phyloP scores from a whole-genome alignment of 495 filamentous ascomycete genomes.

The Lophium mytilinum region DNA sequence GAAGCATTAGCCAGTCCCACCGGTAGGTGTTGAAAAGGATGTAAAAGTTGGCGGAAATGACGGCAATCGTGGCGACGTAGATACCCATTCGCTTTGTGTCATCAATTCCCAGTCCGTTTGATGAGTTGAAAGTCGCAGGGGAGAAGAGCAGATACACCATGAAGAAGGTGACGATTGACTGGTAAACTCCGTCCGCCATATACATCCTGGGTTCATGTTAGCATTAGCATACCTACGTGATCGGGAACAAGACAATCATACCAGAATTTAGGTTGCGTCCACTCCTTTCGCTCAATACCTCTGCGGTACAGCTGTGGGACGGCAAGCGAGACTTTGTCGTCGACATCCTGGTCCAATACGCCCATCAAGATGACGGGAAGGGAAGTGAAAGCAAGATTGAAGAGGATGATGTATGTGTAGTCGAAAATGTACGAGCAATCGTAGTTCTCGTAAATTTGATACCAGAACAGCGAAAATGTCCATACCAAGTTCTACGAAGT shows the following conservation, averaged over 20 bases:
- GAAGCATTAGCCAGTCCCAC: slow-evolving; percentile 91
- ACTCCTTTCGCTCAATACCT: slow-evolving; percentile 94
- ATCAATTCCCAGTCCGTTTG: slow-evolving; percentile 60
- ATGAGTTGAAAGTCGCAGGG: slow-evolving; percentile 56
- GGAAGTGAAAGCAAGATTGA: slow-evolving; percentile 96
- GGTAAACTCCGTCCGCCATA: slow-evolving; percentile 91
- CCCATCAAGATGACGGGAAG: slow-evolving; percentile 94
- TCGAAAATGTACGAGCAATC: slow-evolving; percentile 96
- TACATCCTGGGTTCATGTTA: slow-evolving; percentile 60
- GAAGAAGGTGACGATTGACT: slow-evolving; percentile 87
- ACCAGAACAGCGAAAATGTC: slow-evolving; percentile 98
- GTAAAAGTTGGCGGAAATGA: slow-evolving; percentile 81
- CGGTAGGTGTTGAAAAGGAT: slow-evolving; percentile 91
- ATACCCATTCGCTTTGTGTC: slow-evolving; percentile 77
- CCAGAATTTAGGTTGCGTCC: slow-evolving; percentile 97
- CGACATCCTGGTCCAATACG: slow-evolving; percentile 94
- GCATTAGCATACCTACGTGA: not conserved
- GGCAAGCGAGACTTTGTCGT: slow-evolving; percentile 84
- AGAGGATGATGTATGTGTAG: slow-evolving; percentile 92
- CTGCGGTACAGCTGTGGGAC: slow-evolving; percentile 93
- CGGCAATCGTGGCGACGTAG: slow-evolving; percentile 70
- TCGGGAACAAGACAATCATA: slow-evolving; percentile 36
- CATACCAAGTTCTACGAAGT: slow-evolving; percentile 76
- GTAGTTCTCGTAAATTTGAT: slow-evolving; percentile 88
- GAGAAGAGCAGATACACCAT: slow-evolving; percentile 76